Conservation (phyloP, 2,329 filamentous ascomycete species). For the Trichoderma sp. region DNA sequence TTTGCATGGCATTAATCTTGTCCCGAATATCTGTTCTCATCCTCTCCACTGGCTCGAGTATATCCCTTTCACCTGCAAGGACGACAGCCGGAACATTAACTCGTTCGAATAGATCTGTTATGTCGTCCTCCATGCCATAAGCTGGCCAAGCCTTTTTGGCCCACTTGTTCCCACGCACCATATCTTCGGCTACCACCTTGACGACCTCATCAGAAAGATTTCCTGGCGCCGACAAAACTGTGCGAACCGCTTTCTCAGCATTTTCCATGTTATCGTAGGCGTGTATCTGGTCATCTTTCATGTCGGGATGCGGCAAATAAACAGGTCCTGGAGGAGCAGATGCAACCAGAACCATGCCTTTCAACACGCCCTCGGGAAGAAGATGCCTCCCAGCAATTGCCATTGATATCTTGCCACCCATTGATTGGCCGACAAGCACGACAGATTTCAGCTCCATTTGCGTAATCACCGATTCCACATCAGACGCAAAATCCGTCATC, state of each 20-base stretch:
- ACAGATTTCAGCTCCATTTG: not conserved
- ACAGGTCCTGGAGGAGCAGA: not conserved
- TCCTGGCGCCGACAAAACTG: not conserved
- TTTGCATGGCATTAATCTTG: not conserved
- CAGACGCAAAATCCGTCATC: not conserved
- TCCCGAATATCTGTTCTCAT: not conserved
- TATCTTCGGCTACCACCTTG: not conserved
- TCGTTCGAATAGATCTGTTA: not conserved
- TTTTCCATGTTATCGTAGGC: not conserved
- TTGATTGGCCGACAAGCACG: not conserved
- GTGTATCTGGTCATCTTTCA: not conserved
- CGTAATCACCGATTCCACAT: not conserved
- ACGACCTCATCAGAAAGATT: not conserved
- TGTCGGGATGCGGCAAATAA: not conserved
- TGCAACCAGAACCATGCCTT: not conserved
- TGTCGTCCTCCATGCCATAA: slow-evolving; percentile 4
- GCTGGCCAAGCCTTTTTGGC: slow-evolving; percentile 1
- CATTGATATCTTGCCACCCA: not conserved
- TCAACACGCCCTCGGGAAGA: not conserved
- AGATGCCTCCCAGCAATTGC: not conserved
- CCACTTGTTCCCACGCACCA: not conserved
- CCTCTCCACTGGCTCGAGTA: not conserved
- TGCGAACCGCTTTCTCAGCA: not conserved
- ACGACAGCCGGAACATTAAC: not conserved
- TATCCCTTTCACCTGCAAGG: not conserved